Evolutionary conservation across 495 filamentous ascomycete genomes (phyloP).

Genomic region (Terfezia claveryi): DNA sequence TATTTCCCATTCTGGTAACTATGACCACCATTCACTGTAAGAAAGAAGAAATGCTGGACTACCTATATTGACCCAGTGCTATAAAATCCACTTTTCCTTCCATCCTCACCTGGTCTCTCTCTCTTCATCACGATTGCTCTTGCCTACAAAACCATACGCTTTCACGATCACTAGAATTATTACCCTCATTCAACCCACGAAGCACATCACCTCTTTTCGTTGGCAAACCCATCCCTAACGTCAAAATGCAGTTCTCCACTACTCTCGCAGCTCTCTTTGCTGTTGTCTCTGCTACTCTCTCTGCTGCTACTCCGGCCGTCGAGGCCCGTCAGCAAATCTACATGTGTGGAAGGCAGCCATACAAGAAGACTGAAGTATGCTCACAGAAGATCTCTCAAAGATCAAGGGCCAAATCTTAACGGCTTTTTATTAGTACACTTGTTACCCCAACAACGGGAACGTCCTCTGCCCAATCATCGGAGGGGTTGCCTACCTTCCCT

Average conservation of each 20-base stretch:
- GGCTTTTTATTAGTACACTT: slow-evolving; percentile 12
- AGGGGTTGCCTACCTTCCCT: slow-evolving; percentile 13
- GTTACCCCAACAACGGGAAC: slow-evolving; percentile 4
- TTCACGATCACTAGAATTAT: not conserved
- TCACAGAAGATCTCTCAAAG: no score
- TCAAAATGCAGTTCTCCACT: slow-evolving; percentile 6
- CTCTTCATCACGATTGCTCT: no score
- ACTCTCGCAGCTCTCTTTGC: not conserved
- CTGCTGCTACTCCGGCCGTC: not conserved
- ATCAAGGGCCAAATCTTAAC: not conserved
- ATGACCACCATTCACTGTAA: no score
- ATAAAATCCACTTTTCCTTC: no score
- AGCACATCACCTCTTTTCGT: not conserved
- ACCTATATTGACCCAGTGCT: no score
- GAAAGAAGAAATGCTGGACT: no score
- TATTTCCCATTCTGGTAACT: no score
- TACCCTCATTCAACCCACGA: not conserved
- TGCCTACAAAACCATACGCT: not conserved
- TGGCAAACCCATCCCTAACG: not conserved
- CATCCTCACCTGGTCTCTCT: no score
- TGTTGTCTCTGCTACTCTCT: not conserved
- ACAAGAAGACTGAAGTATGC: slow-evolving; percentile 2
- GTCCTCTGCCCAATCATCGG: slow-evolving; percentile 11
- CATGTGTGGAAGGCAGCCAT: slow-evolving; percentile 8
- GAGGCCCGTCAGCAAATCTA: not conserved